Conservation (phyloP, 345 rosid species). For the Cardamine chenopodiifolia region DNA sequence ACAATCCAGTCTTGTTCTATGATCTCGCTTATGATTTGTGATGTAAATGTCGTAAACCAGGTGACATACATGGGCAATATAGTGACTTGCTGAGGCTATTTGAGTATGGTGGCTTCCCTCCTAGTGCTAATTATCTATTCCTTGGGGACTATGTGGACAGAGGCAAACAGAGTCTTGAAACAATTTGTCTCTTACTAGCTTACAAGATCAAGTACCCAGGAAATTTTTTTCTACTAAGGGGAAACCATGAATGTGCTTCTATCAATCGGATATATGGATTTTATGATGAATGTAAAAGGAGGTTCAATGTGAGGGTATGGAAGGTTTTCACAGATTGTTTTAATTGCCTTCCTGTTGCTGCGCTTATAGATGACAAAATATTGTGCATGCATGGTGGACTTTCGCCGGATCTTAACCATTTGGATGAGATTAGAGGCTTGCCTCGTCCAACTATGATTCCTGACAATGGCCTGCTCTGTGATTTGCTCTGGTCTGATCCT, state of each 20-base stretch:
- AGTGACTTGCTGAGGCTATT: constrained; percentile 90
- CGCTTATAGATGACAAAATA: constrained; percentile 86
- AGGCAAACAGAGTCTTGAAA: constrained; percentile 96
- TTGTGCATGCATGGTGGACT: constrained; percentile 98
- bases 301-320: constrained; percentile 94
- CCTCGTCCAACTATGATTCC: constrained; percentile 77
- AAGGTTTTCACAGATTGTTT: constrained; percentile 87
- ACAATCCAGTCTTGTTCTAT: neutral
- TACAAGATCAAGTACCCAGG: constrained; percentile 91
- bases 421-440: constrained; percentile 78
- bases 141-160: constrained; percentile 95
- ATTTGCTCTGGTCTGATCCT: constrained; percentile 98
- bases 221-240: constrained; percentile 87
- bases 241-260: constrained; percentile 94
- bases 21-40: neutral
- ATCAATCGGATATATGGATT: constrained; percentile 92
- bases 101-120: constrained; percentile 96
- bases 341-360: constrained; percentile 92
- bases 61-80: constrained; percentile 93
- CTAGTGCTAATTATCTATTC: constrained; percentile 81
- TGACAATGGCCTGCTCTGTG: constrained; percentile 83
- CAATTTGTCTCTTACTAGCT: constrained; percentile 88
- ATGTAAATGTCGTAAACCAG: constrained; percentile 43
- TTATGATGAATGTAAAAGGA: constrained; percentile 91
- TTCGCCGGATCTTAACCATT: constrained; percentile 76